These are phyloP conservation scores for Kokia cookei DNA, from an alignment of 441 rosid genomes.

Conservation along the genomic window DNA sequence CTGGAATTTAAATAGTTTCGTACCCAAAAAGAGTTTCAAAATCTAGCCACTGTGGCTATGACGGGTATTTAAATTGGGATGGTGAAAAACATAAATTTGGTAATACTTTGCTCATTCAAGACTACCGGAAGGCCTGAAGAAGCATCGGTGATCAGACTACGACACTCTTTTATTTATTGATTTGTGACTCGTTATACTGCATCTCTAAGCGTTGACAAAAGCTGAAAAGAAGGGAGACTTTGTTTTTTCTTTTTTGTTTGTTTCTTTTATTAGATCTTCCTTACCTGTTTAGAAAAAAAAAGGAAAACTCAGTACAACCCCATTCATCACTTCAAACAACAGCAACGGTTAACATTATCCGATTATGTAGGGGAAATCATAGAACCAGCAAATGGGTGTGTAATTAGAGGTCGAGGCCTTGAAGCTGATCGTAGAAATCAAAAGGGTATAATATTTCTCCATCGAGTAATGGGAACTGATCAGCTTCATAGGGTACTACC, in stretches of 20 bases:
- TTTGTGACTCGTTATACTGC: background rate
- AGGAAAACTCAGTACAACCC: background rate
- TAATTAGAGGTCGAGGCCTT: background rate
- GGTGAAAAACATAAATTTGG: too few relatives aligned
- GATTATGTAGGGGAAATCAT: background rate
- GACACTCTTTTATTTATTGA: background rate
- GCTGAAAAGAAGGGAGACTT: background rate
- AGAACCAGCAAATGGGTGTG: background rate
- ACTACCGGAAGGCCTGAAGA: background rate
- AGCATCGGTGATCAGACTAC: background rate
- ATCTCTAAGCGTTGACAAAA: background rate
- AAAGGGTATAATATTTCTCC: constrained; percentile 15
- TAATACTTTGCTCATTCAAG: background rate
- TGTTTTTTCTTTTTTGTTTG: background rate
- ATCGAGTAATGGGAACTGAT: constrained; percentile 16
- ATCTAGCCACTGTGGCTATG: too few relatives aligned
- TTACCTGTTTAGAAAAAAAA: background rate
- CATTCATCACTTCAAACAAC: background rate
- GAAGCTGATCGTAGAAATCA: background rate
- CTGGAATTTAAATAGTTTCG: too few relatives aligned
- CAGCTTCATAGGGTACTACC: background rate
- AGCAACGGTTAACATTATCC: background rate
- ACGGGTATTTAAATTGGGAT: too few relatives aligned
- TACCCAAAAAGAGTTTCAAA: too few relatives aligned
- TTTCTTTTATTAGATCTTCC: background rate